Percentiles rank a stretch among this genome's conserved stretches.
These are phyloP conservation scores for Elsinoe perseae DNA, from an alignment of 2,329 filamentous ascomycete species.

Conservation along the genomic window DNA sequence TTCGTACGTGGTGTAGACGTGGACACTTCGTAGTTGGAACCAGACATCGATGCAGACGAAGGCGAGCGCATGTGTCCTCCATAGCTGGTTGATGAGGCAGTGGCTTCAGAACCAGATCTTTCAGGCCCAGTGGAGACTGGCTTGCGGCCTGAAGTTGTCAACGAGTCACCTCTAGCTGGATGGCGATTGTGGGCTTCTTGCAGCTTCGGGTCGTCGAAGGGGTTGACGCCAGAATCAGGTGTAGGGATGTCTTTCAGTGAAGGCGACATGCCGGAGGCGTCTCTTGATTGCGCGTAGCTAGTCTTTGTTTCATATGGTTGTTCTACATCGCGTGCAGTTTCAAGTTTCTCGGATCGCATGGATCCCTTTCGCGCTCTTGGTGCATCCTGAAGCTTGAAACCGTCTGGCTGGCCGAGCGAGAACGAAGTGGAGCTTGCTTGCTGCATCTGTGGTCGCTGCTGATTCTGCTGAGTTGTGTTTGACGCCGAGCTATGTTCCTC, in stretches of 20 bases:
- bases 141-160: constrained; percentile 33
- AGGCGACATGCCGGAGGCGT: constrained; percentile 25
- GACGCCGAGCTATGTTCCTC: constrained; percentile 21
- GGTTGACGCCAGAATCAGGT: constrained; percentile 32
- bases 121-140: constrained; percentile 27
- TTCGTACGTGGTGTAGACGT: constrained; percentile 17
- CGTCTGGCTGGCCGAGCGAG: constrained; percentile 28
- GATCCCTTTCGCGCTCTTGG: constrained; percentile 55
- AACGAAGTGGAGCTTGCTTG: constrained; percentile 25
- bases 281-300: background rate
- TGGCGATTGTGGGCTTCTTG: constrained; percentile 31
- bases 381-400: constrained; percentile 72
- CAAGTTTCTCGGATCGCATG: constrained; percentile 12
- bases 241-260: constrained; percentile 24
- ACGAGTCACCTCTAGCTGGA: constrained; percentile 55
- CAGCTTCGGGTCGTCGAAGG: constrained; percentile 33
- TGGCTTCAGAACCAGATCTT: constrained; percentile 2
- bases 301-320: background rate
- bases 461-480: constrained; percentile 42
- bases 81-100: background rate
- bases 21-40: constrained; percentile 25
- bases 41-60: constrained; percentile 18
- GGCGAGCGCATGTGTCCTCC: constrained; percentile 34
- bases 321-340: background rate
- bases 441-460: constrained; percentile 24